Conservation (phyloP, 306 rosid species). For the Luffa acutangula region DNA sequence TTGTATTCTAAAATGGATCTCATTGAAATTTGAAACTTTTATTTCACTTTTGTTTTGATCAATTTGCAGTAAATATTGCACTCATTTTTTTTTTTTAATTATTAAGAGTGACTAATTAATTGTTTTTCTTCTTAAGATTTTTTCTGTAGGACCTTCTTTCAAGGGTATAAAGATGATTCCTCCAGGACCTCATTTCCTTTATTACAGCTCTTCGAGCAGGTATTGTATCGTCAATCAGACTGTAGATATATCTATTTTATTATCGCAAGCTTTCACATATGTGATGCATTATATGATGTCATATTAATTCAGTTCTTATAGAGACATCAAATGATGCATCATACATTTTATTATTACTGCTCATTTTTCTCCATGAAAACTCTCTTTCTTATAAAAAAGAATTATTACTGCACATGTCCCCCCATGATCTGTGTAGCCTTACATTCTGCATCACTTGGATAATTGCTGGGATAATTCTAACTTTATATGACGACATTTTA, state of each 20-base stretch:
- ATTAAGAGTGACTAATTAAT: conserved; percentile 7
- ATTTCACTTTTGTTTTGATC: background rate
- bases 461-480: background rate
- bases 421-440: background rate
- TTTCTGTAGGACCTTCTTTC: conserved; percentile 67
- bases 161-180: conserved; percentile 96
- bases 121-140: conserved; percentile 31
- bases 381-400: too few relatives aligned
- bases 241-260: background rate
- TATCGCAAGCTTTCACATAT: background rate
- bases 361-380: background rate
- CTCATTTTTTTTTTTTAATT: background rate
- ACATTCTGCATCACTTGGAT: background rate
- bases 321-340: background rate
- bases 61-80: background rate
- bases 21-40: background rate
- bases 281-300: background rate
- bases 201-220: conserved; percentile 85
- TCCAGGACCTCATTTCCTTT: conserved; percentile 81
- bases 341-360: background rate
- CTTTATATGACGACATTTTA: background rate
- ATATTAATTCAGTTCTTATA: background rate
- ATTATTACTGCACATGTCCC: background rate
- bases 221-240: background rate
- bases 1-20: background rate